phyloP scores from a whole-genome alignment of 768 basidiomycete genomes.

The Podaxis sp. region DNA sequence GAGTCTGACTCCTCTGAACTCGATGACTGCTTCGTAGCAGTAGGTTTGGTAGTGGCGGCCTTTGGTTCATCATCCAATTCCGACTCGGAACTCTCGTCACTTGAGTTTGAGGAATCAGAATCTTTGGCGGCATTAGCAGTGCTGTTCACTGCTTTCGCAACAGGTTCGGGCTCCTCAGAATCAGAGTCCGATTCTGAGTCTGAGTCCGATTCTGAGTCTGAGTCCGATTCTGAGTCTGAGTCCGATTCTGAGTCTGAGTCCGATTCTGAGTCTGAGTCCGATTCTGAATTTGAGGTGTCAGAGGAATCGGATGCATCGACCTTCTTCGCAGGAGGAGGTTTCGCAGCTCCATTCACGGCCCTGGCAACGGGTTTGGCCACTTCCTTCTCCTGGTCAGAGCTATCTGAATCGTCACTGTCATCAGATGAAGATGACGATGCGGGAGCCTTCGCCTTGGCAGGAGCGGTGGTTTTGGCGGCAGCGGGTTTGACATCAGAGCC shows the following conservation, averaged over 20 bases:
- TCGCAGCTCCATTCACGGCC: slow-evolving; percentile 5
- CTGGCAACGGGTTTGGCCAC: slow-evolving; percentile 16
- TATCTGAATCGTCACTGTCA: slow-evolving; percentile 23
- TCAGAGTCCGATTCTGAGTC: slow-evolving; percentile 14
- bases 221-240: slow-evolving; percentile 5
- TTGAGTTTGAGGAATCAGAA: slow-evolving; percentile 21
- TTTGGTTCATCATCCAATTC: slow-evolving; percentile 21
- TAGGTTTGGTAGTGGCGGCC: slow-evolving; percentile 23
- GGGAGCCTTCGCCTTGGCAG: slow-evolving; percentile 13
- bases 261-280: slow-evolving; percentile 10
- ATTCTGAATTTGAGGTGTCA: neutral
- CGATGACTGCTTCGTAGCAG: slow-evolving; percentile 10
- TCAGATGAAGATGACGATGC: slow-evolving; percentile 17
- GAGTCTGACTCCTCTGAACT: slow-evolving; percentile 16
- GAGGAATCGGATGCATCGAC: slow-evolving; percentile 16
- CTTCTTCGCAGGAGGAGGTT: slow-evolving; percentile 10
- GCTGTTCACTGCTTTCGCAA: slow-evolving; percentile 15
- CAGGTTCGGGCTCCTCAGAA: slow-evolving; percentile 18
- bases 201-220: neutral
- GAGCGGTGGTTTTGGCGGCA: neutral
- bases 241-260: neutral
- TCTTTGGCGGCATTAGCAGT: slow-evolving; percentile 17
- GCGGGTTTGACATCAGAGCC: slow-evolving; percentile 15
- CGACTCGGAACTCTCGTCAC: slow-evolving; percentile 24
- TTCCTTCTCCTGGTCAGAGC: slow-evolving; percentile 15